A percentile compares a stretch with the other conserved stretches of the same genome.
phyloP scores from a whole-genome alignment of 805 yeast species.

The Wickerhamiella kurtzmanii region DNA sequence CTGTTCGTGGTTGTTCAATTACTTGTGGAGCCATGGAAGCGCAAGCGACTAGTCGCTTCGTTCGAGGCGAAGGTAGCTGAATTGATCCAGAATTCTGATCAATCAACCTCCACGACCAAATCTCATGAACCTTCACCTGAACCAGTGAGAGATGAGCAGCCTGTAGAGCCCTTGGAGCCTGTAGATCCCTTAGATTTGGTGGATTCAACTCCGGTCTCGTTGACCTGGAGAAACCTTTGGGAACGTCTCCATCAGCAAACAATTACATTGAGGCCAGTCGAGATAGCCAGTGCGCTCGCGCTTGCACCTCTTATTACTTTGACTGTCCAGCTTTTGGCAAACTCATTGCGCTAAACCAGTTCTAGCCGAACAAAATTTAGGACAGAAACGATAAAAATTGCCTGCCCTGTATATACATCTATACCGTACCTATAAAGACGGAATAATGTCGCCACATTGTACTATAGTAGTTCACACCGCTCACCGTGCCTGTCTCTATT shows the following conservation, averaged over 20 bases:
- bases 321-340: neutral
- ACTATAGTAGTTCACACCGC: too few species aligned
- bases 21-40: conserved; percentile 88
- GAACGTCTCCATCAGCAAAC: conserved; percentile 6
- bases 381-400: too few species aligned
- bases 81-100: conserved; percentile 10
- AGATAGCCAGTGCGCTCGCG: neutral
- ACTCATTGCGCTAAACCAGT: neutral
- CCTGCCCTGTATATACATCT: too few species aligned
- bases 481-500: too few species aligned
- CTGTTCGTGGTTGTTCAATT: conserved; percentile 72
- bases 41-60: conserved; percentile 62
- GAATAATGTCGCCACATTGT: too few species aligned
- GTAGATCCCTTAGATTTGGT: too few species aligned
- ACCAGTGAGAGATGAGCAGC: neutral
- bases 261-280: conserved; percentile 11
- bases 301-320: neutral
- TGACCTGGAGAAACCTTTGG: conserved; percentile 6
- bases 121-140: neutral
- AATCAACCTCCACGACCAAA: too few species aligned
- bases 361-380: too few species aligned
- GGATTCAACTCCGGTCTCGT: too few species aligned
- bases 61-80: conserved; percentile 68
- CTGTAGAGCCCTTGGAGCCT: neutral
- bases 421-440: too few species aligned